phyloP scores from a whole-genome alignment of 306 rosid genomes.

The Heteromeles arbutifolia region DNA sequence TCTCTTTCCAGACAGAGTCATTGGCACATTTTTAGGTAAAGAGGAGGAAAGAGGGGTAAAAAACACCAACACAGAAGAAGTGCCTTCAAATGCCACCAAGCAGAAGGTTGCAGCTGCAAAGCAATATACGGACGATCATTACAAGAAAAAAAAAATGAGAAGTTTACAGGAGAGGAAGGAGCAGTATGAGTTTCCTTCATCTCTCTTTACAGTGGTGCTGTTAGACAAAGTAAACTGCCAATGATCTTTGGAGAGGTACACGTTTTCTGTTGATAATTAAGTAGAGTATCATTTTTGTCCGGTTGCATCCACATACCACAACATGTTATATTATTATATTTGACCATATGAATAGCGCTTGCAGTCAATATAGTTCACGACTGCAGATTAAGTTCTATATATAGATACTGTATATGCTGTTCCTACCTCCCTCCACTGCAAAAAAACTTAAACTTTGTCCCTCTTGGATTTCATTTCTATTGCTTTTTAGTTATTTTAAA shows the following conservation, averaged over 20 bases:
- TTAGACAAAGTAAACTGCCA: conserved; percentile 24
- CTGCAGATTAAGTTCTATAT: background rate
- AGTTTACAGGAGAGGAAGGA: no score
- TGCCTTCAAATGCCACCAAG: no score
- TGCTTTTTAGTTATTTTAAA: no score
- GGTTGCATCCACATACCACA: background rate
- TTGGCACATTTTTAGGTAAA: background rate
- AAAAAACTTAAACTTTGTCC: no score
- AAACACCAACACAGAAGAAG: no score
- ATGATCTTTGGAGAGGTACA: conserved; percentile 98
- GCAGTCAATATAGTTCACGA: background rate
- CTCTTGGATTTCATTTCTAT: no score
- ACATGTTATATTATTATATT: background rate
- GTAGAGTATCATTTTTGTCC: background rate
- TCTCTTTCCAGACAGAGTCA: background rate
- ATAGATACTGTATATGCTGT: background rate
- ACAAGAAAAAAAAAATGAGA: no score
- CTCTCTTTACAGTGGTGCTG: no score
- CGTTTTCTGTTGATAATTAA: background rate
- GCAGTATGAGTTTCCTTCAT: no score
- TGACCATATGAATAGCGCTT: background rate
- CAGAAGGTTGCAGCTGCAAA: no score
- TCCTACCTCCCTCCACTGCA: no score
- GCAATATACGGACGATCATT: no score
- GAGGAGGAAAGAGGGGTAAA: background rate